Evolutionary conservation across 2,329 filamentous ascomycete species (phyloP), one percentile per base, ranked within the genome.

Genomic region (Myriosclerotinia duriaeana): DNA sequence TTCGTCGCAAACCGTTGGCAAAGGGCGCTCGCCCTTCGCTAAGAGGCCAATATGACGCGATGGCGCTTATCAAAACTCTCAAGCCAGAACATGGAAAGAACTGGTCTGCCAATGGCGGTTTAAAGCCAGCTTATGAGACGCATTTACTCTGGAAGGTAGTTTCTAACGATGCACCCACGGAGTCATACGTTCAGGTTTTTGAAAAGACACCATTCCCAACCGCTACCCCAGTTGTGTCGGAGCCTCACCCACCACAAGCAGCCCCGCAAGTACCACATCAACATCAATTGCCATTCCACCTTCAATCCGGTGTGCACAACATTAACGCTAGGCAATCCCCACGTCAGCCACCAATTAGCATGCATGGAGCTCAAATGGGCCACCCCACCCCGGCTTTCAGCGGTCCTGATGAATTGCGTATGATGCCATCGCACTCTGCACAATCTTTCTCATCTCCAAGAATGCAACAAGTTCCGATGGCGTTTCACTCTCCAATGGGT

Each of bases 361-460:
- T 92, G 78, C 90, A 92, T 73, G 85, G 84, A 36, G 88, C 89
- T 68, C 89, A 90, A 66, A 91, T 93, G 73, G 82, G 79, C 5
- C 89, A 89, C 7, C 85, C 87, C 53, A 85, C 86, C 63, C 83
- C 84, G 20, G 84, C 86, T 3, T 90, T 88, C 71, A 91, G 89
- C 73, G 88, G 87, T 67, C 87, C 88, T 71, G 93, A 96, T 71
- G 90, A 93, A 67, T 91, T 76, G 74, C 87, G 93, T 62, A 96
- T 97, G 91, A 90, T 95, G 80, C 91, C 91, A 67, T 90, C 89
- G 8, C 93, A 89, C 71, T 93, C 91, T 34, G 88, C 88, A 4
- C 92, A 93, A 73, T 92, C 92, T 3, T 95, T 92, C 77, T 89
- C 91, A 11, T 97, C 93, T 20, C 93, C 94, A 59, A 87, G 93